A percentile compares a stretch with the other conserved stretches of the same genome.
phyloP scores from a whole-genome alignment of 2,329 filamentous ascomycete species.

The Microsporum ferrugineum region DNA sequence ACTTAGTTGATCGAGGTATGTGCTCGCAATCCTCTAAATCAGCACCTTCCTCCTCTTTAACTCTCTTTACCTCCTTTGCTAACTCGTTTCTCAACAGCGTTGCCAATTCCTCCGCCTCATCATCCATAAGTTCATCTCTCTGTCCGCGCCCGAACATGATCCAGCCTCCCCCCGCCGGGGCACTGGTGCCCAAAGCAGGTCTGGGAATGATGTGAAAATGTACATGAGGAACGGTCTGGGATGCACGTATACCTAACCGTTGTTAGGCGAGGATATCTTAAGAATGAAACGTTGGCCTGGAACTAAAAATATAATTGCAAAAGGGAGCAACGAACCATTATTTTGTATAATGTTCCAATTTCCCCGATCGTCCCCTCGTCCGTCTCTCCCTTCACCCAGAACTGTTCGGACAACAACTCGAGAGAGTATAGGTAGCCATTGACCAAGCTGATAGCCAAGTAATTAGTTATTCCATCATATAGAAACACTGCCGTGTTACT shows the following conservation, averaged over 20 bases:
- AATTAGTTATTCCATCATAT: not conserved
- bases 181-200: conserved; percentile 38
- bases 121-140: conserved; percentile 38
- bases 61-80: conserved; percentile 26
- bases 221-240: conserved; percentile 84
- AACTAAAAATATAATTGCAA: not conserved
- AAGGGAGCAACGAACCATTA: conserved; percentile 48
- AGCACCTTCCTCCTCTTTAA: conserved; percentile 28
- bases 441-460: conserved; percentile 27
- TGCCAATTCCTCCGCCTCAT: conserved; percentile 32
- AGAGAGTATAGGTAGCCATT: conserved; percentile 43
- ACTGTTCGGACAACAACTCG: conserved; percentile 63
- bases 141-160: conserved; percentile 39
- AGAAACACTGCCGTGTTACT: conserved; percentile 27
- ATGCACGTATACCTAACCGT: conserved; percentile 57
- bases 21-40: conserved; percentile 22
- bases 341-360: conserved; percentile 99
- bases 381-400: conserved; percentile 34
- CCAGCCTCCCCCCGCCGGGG: conserved; percentile 23
- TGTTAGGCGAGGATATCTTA: not conserved
- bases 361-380: conserved; percentile 52
- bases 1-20: not conserved
- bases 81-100: conserved; percentile 28
- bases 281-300: not conserved
- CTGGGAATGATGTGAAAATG: conserved; percentile 92